Conservation (phyloP, 1,284 basidiomycete genomes). For the Bjerkandera adusta region DNA sequence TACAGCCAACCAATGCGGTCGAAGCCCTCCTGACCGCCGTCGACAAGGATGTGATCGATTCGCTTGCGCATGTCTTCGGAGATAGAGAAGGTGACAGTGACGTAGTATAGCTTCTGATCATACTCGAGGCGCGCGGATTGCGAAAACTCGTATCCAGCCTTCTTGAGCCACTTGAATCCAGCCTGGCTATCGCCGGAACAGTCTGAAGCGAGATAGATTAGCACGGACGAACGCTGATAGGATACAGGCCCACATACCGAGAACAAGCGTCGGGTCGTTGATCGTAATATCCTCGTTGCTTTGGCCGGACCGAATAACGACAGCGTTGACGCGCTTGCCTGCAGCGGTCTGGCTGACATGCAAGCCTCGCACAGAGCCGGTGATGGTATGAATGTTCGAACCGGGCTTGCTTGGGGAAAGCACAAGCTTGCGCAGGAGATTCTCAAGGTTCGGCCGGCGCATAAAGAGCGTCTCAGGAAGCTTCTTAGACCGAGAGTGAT, state of each 20-base stretch:
- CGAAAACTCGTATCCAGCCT: conserved; percentile 12
- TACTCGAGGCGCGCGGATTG: conserved; percentile 12
- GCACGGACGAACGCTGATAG: neutral
- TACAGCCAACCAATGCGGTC: conserved; percentile 14
- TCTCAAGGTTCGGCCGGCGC: conserved; percentile 13
- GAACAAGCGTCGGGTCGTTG: conserved; percentile 15
- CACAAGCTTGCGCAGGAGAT: conserved; percentile 13
- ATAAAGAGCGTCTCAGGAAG: conserved; percentile 16
- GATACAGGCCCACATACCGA: conserved; percentile 4
- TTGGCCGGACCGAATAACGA: conserved; percentile 9
- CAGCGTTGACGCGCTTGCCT: conserved; percentile 1
- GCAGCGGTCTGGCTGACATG: neutral
- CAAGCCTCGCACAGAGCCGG: conserved; percentile 11
- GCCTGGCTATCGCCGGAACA: conserved; percentile 17
- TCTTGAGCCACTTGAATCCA: conserved; percentile 17
- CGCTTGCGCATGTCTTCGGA: conserved; percentile 1
- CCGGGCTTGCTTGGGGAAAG: neutral
- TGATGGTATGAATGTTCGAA: conserved; percentile 13
- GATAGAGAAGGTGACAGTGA: conserved; percentile 15
- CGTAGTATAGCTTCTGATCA: conserved; percentile 16
- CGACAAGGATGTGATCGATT: conserved; percentile 4
- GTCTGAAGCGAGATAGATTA: conserved; percentile 4
- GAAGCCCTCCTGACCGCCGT: conserved; percentile 10
- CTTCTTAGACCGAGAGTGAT: conserved; percentile 5
- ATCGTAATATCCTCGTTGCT: conserved; percentile 11